phyloP scores from a whole-genome alignment of 2,329 filamentous ascomycete species.

The Sclerotinia sclerotiorum region DNA sequence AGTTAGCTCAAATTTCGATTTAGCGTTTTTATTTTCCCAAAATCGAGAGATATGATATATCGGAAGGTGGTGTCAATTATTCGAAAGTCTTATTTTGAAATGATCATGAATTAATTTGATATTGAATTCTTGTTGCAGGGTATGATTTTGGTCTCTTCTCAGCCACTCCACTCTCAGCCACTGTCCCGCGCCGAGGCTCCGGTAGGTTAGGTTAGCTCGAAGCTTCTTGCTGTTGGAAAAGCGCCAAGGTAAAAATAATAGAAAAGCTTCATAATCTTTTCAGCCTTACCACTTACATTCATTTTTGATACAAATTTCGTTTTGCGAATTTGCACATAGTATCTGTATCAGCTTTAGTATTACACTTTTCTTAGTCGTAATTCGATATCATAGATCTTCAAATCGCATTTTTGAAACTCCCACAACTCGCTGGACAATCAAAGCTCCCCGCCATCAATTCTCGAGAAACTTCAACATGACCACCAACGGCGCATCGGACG shows the following conservation, averaged over 20 bases:
- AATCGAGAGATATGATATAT: no score
- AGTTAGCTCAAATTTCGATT: no score
- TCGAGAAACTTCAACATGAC: conserved; percentile 33
- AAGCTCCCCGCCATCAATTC: conserved; percentile 15
- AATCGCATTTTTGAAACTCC: background rate
- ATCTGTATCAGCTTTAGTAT: background rate
- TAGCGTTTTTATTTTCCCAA: no score
- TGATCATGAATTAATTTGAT: no score
- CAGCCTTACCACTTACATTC: conserved; percentile 13
- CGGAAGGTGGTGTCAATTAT: no score
- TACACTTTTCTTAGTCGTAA: background rate
- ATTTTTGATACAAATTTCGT: conserved; percentile 4
- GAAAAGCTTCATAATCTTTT: conserved; percentile 15
- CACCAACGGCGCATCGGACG: conserved; percentile 36
- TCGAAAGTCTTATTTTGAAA: no score
- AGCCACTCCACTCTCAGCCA: background rate
- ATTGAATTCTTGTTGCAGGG: no score
- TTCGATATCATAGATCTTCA: background rate
- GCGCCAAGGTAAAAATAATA: conserved; percentile 14
- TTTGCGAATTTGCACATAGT: conserved; percentile 15
- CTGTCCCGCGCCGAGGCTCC: background rate
- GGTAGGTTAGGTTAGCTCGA: background rate
- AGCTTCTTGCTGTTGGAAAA: conserved; percentile 1
- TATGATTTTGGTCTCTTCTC: no score
- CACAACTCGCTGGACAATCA: background rate